Evolutionary conservation across 2,329 filamentous ascomycete species (phyloP).

Genomic region (Claviceps maximensis): DNA sequence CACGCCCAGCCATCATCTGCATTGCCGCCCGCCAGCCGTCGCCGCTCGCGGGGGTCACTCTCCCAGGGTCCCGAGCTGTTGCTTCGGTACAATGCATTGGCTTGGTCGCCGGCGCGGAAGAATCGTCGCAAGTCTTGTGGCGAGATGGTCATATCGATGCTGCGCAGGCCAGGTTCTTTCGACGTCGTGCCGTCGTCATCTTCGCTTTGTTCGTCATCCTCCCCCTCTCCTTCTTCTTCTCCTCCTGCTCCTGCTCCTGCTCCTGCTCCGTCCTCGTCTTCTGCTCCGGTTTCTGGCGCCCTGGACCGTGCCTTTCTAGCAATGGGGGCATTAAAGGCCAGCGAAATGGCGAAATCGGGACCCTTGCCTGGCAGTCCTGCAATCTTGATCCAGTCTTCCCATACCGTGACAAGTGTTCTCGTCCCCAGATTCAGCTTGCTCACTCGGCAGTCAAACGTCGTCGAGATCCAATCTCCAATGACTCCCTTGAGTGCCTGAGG

Average conservation of each 20-base stretch:
- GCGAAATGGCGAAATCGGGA: slow-evolving; percentile 34
- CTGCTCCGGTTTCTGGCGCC: slow-evolving; percentile 6
- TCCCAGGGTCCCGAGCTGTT: slow-evolving; percentile 14
- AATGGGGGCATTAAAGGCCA: slow-evolving; percentile 35
- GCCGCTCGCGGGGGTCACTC: slow-evolving; percentile 23
- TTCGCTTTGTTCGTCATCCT: slow-evolving; percentile 7
- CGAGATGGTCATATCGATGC: slow-evolving; percentile 39
- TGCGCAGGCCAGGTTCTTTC: slow-evolving; percentile 19
- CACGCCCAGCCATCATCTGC: slow-evolving; percentile 41
- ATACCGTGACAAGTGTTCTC: slow-evolving; percentile 32
- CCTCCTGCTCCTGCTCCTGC: neutral
- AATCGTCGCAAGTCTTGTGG: slow-evolving; percentile 34
- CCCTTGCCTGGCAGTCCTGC: slow-evolving; percentile 22
- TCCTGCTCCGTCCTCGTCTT: neutral
- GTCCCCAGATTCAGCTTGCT: slow-evolving; percentile 36
- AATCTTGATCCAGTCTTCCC: slow-evolving; percentile 37
- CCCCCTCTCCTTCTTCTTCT: neutral
- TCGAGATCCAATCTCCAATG: slow-evolving; percentile 37
- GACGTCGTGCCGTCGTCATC: slow-evolving; percentile 8
- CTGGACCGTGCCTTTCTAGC: slow-evolving; percentile 3
- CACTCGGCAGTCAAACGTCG: slow-evolving; percentile 43
- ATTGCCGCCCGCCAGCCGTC: slow-evolving; percentile 32
- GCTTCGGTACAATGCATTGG: slow-evolving; percentile 1
- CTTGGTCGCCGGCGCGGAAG: slow-evolving; percentile 23
- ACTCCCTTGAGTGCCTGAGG: slow-evolving; percentile 36